Base-by-base conservation (phyloP, 2,329 filamentous ascomycete species). In the Aspergillus tubingensis region DNA sequence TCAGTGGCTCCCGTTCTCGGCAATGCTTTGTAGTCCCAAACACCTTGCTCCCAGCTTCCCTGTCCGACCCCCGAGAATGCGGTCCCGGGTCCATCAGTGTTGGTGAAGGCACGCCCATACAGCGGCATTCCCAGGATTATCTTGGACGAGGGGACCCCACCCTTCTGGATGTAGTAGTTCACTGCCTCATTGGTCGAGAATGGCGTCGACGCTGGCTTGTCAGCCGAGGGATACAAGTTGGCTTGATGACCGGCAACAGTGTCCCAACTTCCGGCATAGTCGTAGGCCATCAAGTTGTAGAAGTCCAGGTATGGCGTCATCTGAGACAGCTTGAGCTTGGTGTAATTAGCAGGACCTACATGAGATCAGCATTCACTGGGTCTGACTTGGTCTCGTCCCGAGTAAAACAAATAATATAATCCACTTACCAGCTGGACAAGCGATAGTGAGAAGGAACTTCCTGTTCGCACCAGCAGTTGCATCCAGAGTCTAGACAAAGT, bases 111-210 rank as follows among this genome's bases (percentile, higher is more conserved):
- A 43, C 92, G 90, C 3, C 94, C 94, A 74, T 97, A 97, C n/a
- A 98, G 80, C 6, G 94, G 93, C 91, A 96, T 95, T 3, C 94
- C 93, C n/a, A 97, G 74, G 5, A 96, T 89, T 49, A 98, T 86
- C 79, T 96, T 96, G 59, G 81, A 72, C 0, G 86, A 73, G 0
- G 84, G 75, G 0, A 97, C 87, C 3, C 71, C 69, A 13, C 87
- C 87, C 1, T 81, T 81, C 2, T 80, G 74, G 41, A 85, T 80
- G 77, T 97, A 98, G 70, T 88, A 81, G 8, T 87, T 79, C 1
- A 97, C 78, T 0, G 92, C 92, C 0, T 82, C 80, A 5, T 83
- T 80, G 8, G 90, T 91, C 70, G 85, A 91, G 79, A 95, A 96
- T 0, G 92, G 92, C 0, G 94, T 97, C 51, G 83, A 82, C 1